Conservation (phyloP, 306 rosid genomes). For the Delonix regia region DNA sequence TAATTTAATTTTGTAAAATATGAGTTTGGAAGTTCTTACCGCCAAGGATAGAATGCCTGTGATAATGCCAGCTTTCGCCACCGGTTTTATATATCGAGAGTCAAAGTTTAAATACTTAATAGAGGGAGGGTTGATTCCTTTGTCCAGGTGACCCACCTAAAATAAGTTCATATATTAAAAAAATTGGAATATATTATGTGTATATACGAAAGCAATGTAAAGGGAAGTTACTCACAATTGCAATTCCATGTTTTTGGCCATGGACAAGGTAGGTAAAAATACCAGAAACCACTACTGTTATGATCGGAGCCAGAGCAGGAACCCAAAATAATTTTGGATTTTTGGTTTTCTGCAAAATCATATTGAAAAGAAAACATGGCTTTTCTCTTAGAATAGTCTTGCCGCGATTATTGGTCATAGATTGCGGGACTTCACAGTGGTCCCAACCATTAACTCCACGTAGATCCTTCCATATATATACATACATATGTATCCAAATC, state of each 20-base stretch:
- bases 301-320: slow-evolving; percentile 78
- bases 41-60: slow-evolving; percentile 80
- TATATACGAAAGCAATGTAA: not conserved
- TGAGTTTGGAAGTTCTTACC: slow-evolving; percentile 41
- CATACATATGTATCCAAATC: not conserved
- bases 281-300: slow-evolving; percentile 55
- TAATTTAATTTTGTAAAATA: not conserved
- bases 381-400: not conserved
- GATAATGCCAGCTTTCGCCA: slow-evolving; percentile 53
- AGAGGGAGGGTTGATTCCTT: slow-evolving; percentile 77
- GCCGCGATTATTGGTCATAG: not conserved
- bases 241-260: slow-evolving; percentile 66
- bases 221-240: slow-evolving; percentile 49
- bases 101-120: slow-evolving; percentile 56
- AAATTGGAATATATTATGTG: not conserved
- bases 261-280: slow-evolving; percentile 60
- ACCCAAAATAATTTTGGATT: slow-evolving; percentile 84
- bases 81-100: slow-evolving; percentile 48
- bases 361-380: not conserved
- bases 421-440: not conserved
- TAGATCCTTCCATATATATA: too few relatives aligned
- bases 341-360: slow-evolving; percentile 52
- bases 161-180: not conserved
- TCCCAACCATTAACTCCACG: not conserved
- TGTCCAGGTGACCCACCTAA: slow-evolving; percentile 82